A percentile compares a stretch with the other conserved stretches of the same genome.
Conservation (phyloP, 805 yeast genomes). For the Ogataea ramenticola region DNA sequence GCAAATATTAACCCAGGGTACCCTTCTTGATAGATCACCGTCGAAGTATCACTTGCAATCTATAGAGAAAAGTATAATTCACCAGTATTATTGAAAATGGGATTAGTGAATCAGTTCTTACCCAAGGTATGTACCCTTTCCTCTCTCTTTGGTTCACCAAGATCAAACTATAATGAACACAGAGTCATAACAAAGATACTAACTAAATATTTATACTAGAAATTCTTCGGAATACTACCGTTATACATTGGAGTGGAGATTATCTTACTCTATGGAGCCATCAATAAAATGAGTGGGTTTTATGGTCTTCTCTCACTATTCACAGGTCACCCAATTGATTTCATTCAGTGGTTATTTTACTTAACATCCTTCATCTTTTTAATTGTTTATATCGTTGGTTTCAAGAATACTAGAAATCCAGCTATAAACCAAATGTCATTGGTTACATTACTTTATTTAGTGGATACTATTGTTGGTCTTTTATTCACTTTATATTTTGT, state of each 20-base stretch:
- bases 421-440: conserved; percentile 55
- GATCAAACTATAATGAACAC: not conserved
- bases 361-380: conserved; percentile 54
- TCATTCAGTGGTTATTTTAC: conserved; percentile 78
- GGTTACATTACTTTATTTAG: conserved; percentile 51
- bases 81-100: not conserved
- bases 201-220: conserved; percentile 22
- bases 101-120: conserved; percentile 2
- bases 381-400: conserved; percentile 59
- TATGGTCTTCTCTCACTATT: conserved; percentile 81
- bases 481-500: conserved; percentile 71
- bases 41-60: no score
- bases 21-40: no score
- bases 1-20: no score
- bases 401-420: conserved; percentile 42
- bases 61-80: no score
- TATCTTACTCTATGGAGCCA: conserved; percentile 62
- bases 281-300: conserved; percentile 84
- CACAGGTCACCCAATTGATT: conserved; percentile 82
- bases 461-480: conserved; percentile 62
- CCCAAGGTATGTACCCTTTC: conserved; percentile 13
- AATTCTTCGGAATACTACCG: conserved; percentile 67
- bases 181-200: not conserved
- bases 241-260: conserved; percentile 84
- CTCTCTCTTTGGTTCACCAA: not conserved